A percentile compares a stretch with the other conserved stretches of the same genome.
Evolutionary conservation across 2,329 filamentous ascomycete genomes (phyloP).

Genomic region (Aspergillus nomiae): DNA sequence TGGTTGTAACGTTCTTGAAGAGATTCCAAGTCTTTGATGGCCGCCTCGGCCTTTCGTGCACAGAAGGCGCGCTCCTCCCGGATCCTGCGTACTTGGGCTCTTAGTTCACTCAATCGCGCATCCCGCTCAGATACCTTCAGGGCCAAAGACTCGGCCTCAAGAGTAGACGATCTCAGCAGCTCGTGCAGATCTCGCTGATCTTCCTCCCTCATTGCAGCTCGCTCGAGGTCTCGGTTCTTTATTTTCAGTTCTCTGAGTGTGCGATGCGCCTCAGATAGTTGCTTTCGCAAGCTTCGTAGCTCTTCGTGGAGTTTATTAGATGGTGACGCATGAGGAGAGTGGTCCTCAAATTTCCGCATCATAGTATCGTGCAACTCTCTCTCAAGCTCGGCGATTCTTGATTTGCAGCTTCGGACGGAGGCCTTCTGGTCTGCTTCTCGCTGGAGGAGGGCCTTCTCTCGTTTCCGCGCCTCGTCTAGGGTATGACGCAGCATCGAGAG

Average conservation of each 20-base stretch:
- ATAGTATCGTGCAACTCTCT: constrained; percentile 65
- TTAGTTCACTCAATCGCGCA: constrained; percentile 59
- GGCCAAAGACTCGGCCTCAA: constrained; percentile 66
- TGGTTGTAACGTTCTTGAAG: constrained; percentile 66
- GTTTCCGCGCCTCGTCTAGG: constrained; percentile 64
- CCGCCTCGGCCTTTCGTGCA: constrained; percentile 43
- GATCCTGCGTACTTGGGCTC: constrained; percentile 65
- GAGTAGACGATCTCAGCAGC: constrained; percentile 49
- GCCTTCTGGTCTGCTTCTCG: constrained; percentile 68
- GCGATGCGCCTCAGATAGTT: constrained; percentile 63
- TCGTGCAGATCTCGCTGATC: constrained; percentile 49
- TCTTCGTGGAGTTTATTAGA: constrained; percentile 52
- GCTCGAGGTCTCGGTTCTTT: constrained; percentile 54
- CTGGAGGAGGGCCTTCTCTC: constrained; percentile 65
- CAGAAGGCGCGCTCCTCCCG: constrained; percentile 49
- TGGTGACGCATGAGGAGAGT: constrained; percentile 57
- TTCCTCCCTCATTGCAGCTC: constrained; percentile 50
- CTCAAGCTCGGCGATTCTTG: constrained; percentile 67
- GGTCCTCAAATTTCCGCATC: constrained; percentile 53
- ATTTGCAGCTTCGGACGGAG: constrained; percentile 63
- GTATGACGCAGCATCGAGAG: constrained; percentile 64
- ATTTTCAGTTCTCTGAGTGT: constrained; percentile 58
- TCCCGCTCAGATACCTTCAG: constrained; percentile 72
- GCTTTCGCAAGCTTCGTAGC: constrained; percentile 59
- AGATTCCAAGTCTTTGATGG: constrained; percentile 46